A percentile compares a stretch with the other conserved stretches of the same genome.
phyloP scores from a whole-genome alignment of 1,284 basidiomycete genomes.

The Earliella scabrosa region DNA sequence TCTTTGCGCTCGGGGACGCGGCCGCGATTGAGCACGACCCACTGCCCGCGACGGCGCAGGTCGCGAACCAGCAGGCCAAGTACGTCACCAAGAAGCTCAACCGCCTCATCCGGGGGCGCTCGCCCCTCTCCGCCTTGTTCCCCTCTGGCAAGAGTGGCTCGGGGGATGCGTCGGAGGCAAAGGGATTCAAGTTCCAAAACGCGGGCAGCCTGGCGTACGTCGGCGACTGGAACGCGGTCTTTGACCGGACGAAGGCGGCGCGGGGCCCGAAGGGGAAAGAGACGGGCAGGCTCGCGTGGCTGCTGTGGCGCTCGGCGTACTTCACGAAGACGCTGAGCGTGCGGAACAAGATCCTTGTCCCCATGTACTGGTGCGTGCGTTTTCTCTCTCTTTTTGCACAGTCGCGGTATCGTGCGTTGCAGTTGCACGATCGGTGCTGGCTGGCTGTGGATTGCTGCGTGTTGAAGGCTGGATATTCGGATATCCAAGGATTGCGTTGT shows the following conservation, averaged over 20 bases:
- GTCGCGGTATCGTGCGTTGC: no score
- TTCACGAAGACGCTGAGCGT: constrained; percentile 79
- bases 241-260: constrained; percentile 61
- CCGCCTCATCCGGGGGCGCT: constrained; percentile 51
- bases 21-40: constrained; percentile 61
- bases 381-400: not conserved
- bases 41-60: constrained; percentile 87
- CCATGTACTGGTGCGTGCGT: constrained; percentile 65
- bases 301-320: constrained; percentile 82
- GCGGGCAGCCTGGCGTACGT: constrained; percentile 82
- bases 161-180: constrained; percentile 28
- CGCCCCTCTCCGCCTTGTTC: not conserved
- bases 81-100: constrained; percentile 76
- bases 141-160: not conserved
- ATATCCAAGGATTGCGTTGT: no score
- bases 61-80: constrained; percentile 82
- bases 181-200: constrained; percentile 72
- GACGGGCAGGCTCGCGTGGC: constrained; percentile 75
- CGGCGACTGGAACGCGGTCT: constrained; percentile 82
- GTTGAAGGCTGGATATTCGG: no score
- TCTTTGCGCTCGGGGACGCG: constrained; percentile 87
- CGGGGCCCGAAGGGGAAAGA: constrained; percentile 65
- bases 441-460: no score
- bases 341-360: constrained; percentile 80
- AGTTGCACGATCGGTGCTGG: no score